Conservation (phyloP, 2,329 filamentous ascomycete genomes). For the Penicillium rolfsii region DNA sequence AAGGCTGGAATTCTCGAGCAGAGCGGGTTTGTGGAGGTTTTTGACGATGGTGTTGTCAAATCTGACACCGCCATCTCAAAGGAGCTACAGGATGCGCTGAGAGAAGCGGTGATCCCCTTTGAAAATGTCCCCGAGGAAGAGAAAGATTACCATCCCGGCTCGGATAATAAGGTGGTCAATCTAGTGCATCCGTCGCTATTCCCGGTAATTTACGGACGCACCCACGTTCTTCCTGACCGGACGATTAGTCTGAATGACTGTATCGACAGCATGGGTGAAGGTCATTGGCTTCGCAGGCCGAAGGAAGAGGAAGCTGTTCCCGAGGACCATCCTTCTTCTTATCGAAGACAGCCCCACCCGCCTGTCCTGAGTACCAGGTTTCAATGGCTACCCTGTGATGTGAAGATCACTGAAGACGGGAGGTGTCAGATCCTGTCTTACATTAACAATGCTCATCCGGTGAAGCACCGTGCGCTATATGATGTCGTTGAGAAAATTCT, state of each 20-base stretch:
- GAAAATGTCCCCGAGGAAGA: slow-evolving; percentile 56
- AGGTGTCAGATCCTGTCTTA: slow-evolving; percentile 43
- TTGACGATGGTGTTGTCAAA: slow-evolving; percentile 56
- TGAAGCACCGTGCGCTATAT: slow-evolving; percentile 40
- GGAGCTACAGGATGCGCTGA: slow-evolving; percentile 49
- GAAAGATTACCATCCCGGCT: slow-evolving; percentile 67
- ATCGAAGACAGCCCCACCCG: not conserved
- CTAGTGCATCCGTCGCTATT: slow-evolving; percentile 65
- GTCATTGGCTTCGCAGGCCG: not conserved
- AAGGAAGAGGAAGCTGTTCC: not conserved
- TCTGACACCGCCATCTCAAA: slow-evolving; percentile 54
- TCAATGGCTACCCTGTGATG: slow-evolving; percentile 54
- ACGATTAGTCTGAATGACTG: slow-evolving; percentile 31
- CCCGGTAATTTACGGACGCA: slow-evolving; percentile 38
- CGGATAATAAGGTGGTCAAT: slow-evolving; percentile 62
- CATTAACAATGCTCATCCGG: slow-evolving; percentile 51
- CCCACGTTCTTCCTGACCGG: slow-evolving; percentile 27
- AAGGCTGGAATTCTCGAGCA: slow-evolving; percentile 50
- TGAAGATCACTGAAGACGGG: slow-evolving; percentile 30
- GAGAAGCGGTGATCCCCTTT: slow-evolving; percentile 52
- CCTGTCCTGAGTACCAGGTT: slow-evolving; percentile 37
- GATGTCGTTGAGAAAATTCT: slow-evolving; percentile 43
- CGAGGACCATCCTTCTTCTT: not conserved
- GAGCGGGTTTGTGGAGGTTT: slow-evolving; percentile 46
- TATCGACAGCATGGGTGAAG: slow-evolving; percentile 18